Percentiles rank a stretch among this genome's conserved stretches.
Conservation (phyloP, 2,329 filamentous ascomycete species). For the Neonectria magnoliae region DNA sequence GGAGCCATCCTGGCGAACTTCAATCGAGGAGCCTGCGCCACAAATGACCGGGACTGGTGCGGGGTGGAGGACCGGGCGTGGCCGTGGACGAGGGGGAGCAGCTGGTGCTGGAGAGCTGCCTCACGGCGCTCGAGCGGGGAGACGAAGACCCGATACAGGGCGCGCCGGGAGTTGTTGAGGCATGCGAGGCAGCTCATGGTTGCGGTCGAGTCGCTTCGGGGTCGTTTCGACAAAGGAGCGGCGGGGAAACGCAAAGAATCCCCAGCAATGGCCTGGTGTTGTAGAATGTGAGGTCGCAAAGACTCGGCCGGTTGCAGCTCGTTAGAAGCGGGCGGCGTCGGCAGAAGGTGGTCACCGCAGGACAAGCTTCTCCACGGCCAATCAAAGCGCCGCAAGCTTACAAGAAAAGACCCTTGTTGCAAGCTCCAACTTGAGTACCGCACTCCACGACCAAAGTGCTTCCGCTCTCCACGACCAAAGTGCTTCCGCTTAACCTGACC, state of each 20-base stretch:
- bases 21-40: constrained; percentile 18
- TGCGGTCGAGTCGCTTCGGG: not conserved
- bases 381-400: constrained; percentile 24
- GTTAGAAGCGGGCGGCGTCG: constrained; percentile 32
- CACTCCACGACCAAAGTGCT: not conserved
- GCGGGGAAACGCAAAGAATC: constrained; percentile 1
- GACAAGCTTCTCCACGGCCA: constrained; percentile 21
- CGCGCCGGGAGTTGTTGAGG: constrained; percentile 56
- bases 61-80: constrained; percentile 12
- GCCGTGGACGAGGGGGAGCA: constrained; percentile 30
- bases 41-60: constrained; percentile 32
- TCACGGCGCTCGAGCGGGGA: constrained; percentile 46
- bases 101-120: constrained; percentile 36
- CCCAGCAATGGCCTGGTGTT: constrained; percentile 26
- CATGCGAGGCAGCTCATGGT: constrained; percentile 54
- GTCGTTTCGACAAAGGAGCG: not conserved
- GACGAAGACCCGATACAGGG: constrained; percentile 60
- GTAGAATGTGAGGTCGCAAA: constrained; percentile 21
- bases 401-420: constrained; percentile 13
- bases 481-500: not conserved
- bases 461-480: not conserved
- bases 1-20: constrained; percentile 6
- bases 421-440: constrained; percentile 16
- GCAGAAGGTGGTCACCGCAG: constrained; percentile 40
- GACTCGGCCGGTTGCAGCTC: constrained; percentile 24